These are phyloP conservation scores for Tolypocladium endophyticum DNA, from an alignment of 2,329 filamentous ascomycete genomes.

Conservation along the genomic window DNA sequence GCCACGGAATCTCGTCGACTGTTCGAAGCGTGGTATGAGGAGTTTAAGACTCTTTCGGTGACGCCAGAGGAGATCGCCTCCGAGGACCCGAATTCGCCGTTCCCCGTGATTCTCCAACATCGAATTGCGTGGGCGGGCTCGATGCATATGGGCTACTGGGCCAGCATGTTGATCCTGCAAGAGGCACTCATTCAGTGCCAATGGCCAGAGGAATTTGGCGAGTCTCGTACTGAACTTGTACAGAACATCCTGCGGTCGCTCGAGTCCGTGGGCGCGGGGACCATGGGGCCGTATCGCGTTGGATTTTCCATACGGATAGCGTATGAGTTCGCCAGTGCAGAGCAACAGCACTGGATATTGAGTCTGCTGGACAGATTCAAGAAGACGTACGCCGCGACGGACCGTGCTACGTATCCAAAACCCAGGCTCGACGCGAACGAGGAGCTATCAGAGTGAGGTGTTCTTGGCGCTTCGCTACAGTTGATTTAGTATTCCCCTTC, in stretches of 20 bases:
- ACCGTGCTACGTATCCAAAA: conserved; percentile 15
- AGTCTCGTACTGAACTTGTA: conserved; percentile 15
- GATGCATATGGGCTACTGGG: conserved; percentile 25
- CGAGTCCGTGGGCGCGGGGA: conserved; percentile 24
- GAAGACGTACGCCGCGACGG: conserved; percentile 21
- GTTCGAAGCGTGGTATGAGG: conserved; percentile 21
- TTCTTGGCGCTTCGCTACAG: background rate
- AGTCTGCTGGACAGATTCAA: conserved; percentile 18
- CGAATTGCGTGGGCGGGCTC: conserved; percentile 21
- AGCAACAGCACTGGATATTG: conserved; percentile 23
- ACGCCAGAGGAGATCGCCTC: conserved; percentile 16
- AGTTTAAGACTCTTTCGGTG: conserved; percentile 12
- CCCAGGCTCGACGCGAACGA: conserved; percentile 10
- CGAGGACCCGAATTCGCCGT: conserved; percentile 19
- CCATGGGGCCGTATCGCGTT: conserved; percentile 27
- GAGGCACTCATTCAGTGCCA: conserved; percentile 23
- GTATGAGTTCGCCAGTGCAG: conserved; percentile 25
- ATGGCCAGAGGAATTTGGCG: conserved; percentile 13
- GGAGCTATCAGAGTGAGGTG: background rate
- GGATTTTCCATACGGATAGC: conserved; percentile 25
- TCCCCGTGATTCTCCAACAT: conserved; percentile 20
- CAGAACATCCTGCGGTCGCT: conserved; percentile 24
- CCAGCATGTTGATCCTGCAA: conserved; percentile 28
- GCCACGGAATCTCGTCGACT: conserved; percentile 17
- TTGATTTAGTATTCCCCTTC: background rate